Evolutionary conservation across 352 stramenopile genomes (phyloP), one percentile per base, ranked within the genome.

Genomic region (Pythium sp.): DNA sequence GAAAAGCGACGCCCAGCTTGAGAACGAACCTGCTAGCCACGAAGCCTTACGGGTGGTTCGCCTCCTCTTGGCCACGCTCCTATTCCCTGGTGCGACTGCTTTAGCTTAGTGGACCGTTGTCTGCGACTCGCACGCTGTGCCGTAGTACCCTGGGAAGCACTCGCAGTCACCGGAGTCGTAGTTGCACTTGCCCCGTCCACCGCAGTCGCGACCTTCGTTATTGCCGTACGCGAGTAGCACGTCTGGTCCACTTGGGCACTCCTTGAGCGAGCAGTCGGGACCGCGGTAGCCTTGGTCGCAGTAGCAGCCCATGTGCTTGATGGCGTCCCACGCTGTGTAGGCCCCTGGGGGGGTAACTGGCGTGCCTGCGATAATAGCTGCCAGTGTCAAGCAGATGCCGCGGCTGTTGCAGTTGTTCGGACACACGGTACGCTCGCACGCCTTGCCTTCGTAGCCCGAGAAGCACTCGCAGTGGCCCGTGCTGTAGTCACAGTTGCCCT

Each of bases 101-200:
- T 89, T 46, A 18, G 38, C 73, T 76, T 90, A 94, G 73, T 88
- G 82, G 54, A 93, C 87, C 6, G 87, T 94, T 58, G 83, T 92
- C 75, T 94, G 87, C 61, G 65, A 84, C 54, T 86, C 79, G 84
- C 96, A 99, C 46, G 80, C 79, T 28, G 94, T 98, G 71, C 96
- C 95, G 75, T 97, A 98, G 81, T 98, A 99, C 5, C 94, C 94
- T 30, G 82, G 81, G 73, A 98, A 99, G 79, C 96, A 99, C 70
- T 93, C 80, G 82, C 97, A 99, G 58, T 96, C 69, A 72, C 96
- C 97, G 28, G 87, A 91, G 36, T 87, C 74, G 78, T 97, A 97
- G 84, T 99, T 96, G 81, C 97, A 99, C 67, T 97, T 98, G 70
- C 97, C 96, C 49, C 95, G 90, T 20, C 95, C 92, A 36, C 95